Conservation (phyloP, 2,329 filamentous ascomycete species). For the Hansfordia pulvinata region DNA sequence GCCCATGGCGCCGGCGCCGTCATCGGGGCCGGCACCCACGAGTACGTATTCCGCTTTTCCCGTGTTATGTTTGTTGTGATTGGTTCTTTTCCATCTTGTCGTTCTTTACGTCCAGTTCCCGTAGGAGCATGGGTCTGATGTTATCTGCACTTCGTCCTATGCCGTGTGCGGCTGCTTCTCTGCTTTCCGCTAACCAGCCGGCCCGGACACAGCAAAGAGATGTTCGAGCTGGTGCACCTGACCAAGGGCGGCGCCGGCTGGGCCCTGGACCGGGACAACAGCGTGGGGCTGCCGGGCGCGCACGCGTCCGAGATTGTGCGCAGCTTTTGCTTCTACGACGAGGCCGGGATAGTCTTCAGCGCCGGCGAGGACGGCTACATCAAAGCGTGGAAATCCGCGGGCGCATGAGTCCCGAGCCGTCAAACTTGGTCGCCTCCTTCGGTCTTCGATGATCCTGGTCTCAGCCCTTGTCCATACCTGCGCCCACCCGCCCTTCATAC, state of each 20-base stretch:
- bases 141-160: too few species aligned
- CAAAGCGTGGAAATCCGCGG: slow-evolving; percentile 47
- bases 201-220: slow-evolving; percentile 41
- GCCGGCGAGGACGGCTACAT: slow-evolving; percentile 44
- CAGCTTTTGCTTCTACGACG: slow-evolving; percentile 49
- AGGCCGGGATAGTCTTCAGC: slow-evolving; percentile 43
- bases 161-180: slow-evolving; percentile 16
- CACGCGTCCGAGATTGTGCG: slow-evolving; percentile 52
- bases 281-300: slow-evolving; percentile 45
- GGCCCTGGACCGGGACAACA: slow-evolving; percentile 38
- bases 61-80: too few species aligned
- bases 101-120: too few species aligned
- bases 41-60: too few species aligned
- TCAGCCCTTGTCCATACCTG: too few species aligned
- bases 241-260: slow-evolving; percentile 34
- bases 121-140: too few species aligned
- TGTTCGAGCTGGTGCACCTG: slow-evolving; percentile 48
- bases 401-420: too few species aligned
- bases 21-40: slow-evolving; percentile 52
- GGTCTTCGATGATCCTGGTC: too few species aligned
- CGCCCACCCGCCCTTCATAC: too few species aligned
- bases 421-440: too few species aligned
- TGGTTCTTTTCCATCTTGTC: too few species aligned
- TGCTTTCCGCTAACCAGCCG: slow-evolving; percentile 1
- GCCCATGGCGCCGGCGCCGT: slow-evolving; percentile 42